Base-by-base conservation (phyloP, 768 basidiomycete species). In the Mycena vulgaris region DNA sequence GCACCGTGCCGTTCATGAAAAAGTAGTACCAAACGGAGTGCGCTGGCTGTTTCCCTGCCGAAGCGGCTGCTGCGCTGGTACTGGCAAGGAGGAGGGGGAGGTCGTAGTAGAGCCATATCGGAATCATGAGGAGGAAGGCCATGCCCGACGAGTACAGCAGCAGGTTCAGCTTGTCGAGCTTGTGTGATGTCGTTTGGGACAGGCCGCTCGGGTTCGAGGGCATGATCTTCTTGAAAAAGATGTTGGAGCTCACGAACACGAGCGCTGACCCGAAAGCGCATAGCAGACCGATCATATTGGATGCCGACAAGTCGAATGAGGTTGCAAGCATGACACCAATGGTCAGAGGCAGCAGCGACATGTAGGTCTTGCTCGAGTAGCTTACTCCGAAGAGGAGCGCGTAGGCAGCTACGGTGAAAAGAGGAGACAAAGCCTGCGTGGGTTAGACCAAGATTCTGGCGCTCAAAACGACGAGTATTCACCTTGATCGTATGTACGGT, bases 401-500 rank as follows among this genome's bases (percentile, higher is more conserved):
- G 78, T 99, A 99, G 0, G 97, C 96, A 9, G 93, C 91, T 28
- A 99, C 98, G 3, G 98, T 99, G 84, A 99, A 98, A 30, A 99
- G 86, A 0, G 98, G 98, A 0, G 98, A 98, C 48, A 99, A 84
- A 0, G 98, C 98, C 98, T 99, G 73, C 8, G 58, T 64, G 49
- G 69, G 42, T 47, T 33, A 56, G 40, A 23, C 49, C 23, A 63
- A 9, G 14, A 63, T 21, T 63, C 33, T 28, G 52, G 23, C 56
- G 33, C 19, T 31, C 58, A 37, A 42, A 33, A 63, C 14, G 42
- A 56, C 53, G 56, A 11, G 39, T 27, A 79, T 87, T 74, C 75
- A 97, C 97, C 92, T 99, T 99, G 82, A 99, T 98, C 53, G 97
- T 99, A 80, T 99, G 98, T 17, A 98, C 96, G 0, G 98, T 99